Evolutionary conservation across 805 yeast genomes (phyloP), one percentile per base, ranked within the genome.

Genomic region (Metschnikowia koreensis): DNA sequence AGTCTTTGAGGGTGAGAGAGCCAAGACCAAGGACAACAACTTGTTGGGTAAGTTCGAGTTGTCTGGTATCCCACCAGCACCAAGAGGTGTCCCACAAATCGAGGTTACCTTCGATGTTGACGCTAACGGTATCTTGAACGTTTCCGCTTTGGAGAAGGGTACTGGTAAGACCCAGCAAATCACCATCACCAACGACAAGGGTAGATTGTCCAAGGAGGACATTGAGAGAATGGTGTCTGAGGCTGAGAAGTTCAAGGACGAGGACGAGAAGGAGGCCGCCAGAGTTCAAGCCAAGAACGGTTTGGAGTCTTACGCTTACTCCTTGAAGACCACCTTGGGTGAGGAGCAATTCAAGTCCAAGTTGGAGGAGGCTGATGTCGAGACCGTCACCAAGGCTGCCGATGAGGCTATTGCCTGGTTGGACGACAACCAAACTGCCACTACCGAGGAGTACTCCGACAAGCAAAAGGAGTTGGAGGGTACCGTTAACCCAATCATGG

Each of bases 1-100:
- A 81, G 97, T 92, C 62, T 92, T 79, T 68, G 97, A 92, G 81
- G 98, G 98, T 86, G 98, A 92, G 83, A 89, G 97, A 81, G 88
- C 96, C 60, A 86, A 86, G 79, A 91, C 97, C 49, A 88, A 85
- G 79, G 97, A 92, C 74, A 92, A 92, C 86, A 92, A 91, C 84
- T 75, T 91, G 73, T 85, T 92, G 68, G 98, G 97, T 82, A 92
- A 92, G 80, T 92, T 92, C 77, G 97, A 92, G 79, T 85, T 92
- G 67, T 76, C 94, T 61, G 97, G 97, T 73, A 92, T 92, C 60
- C 97, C 97, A 68, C 97, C 97, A 64, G 97, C 97, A 43, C 97
- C 97, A 79, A 90, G 97, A 80, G 97, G 97, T 82, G 96, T 88
- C 60, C 97, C 97, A 69, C 97, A 91, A 81, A 87, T 92, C 66